Conservation (phyloP, 176 grass and related monocot genomes). For the Phragmites australis region DNA sequence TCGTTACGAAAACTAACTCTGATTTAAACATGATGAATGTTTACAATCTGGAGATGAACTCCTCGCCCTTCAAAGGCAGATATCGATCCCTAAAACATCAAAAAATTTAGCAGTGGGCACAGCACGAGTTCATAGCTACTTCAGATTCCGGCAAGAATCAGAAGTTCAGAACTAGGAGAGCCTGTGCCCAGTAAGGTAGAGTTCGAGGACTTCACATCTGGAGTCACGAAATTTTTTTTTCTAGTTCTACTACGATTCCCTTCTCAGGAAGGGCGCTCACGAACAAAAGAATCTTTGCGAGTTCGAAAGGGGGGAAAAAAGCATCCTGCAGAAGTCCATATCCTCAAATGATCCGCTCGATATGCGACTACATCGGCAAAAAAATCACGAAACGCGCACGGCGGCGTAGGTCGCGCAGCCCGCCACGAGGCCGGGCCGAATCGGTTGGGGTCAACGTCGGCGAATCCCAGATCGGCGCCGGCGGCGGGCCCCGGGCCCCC, state of each 20-base stretch:
- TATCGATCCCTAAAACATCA: not conserved
- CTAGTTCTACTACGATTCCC: not conserved
- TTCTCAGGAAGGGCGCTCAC: not conserved
- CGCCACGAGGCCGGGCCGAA: not conserved
- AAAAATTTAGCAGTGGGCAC: not conserved
- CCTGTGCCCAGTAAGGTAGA: too few relatives aligned
- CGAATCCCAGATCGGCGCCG: conserved; percentile 35
- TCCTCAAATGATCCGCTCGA: conserved; percentile 27
- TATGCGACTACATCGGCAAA: not conserved
- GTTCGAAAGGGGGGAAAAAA: not conserved
- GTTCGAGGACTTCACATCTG: not conserved
- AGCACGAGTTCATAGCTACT: not conserved
- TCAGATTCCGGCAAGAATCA: not conserved
- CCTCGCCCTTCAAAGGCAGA: not conserved
- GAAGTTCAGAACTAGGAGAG: not conserved
- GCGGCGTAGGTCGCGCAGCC: not conserved
- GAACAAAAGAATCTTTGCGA: not conserved
- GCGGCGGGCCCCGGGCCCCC: not conserved
- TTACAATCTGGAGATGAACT: not conserved
- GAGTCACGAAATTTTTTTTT: too few relatives aligned
- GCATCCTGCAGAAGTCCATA: not conserved
- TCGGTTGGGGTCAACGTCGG: conserved; percentile 40
- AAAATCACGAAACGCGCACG: not conserved
- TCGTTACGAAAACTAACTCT: not conserved
- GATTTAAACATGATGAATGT: not conserved